Conservation (phyloP, 352 stramenopile species). For the Aphanomyces invadans region DNA sequence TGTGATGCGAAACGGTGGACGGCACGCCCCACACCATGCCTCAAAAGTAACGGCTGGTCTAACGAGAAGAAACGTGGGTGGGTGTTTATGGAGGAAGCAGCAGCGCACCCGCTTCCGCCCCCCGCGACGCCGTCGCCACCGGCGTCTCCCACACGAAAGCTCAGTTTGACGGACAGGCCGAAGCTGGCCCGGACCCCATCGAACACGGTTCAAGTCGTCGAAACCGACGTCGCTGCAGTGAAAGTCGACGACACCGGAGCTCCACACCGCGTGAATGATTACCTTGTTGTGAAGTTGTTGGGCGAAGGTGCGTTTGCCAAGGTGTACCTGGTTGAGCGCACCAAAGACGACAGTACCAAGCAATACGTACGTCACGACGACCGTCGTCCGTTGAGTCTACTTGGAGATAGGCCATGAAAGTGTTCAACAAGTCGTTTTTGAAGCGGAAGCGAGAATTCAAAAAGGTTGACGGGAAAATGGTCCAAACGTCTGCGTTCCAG, state of each 20-base stretch:
- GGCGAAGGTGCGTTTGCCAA: conserved; percentile 71
- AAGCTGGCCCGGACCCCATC: conserved; percentile 9
- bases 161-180: neutral
- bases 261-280: conserved; percentile 63
- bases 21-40: no score
- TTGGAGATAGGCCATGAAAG: conserved; percentile 34
- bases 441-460: conserved; percentile 28
- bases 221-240: conserved; percentile 52
- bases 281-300: conserved; percentile 47
- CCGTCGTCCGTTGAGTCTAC: neutral
- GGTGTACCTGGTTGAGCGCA: conserved; percentile 54
- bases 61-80: no score
- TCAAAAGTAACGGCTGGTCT: no score
- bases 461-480: conserved; percentile 22
- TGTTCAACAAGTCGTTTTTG: conserved; percentile 27
- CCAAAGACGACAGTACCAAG: conserved; percentile 25
- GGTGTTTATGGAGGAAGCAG: neutral
- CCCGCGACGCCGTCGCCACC: neutral
- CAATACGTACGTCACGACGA: conserved; percentile 40
- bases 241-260: conserved; percentile 51
- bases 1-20: no score
- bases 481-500: conserved; percentile 31
- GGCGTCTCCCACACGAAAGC: neutral
- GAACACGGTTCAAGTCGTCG: conserved; percentile 35
- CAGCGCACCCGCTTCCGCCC: neutral